phyloP scores from a whole-genome alignment of 305 asterid genomes.

The Solanum aculeatissimum region DNA sequence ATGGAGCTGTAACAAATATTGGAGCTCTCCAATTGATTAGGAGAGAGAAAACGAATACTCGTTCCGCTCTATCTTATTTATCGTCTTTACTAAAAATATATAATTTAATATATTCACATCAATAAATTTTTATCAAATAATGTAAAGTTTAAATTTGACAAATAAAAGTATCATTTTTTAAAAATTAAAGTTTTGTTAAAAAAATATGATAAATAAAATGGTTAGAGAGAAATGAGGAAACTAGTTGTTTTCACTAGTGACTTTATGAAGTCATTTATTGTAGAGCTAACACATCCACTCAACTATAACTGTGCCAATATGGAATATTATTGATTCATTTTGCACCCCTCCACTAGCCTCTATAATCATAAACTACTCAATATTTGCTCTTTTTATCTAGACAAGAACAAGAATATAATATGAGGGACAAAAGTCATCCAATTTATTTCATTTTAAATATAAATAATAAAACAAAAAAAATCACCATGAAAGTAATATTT shows the following conservation, averaged over 20 bases:
- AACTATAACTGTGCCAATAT: not conserved
- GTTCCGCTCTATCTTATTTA: not conserved
- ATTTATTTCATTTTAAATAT: not conserved
- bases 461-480: not conserved
- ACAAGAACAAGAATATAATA: not conserved
- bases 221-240: constrained; percentile 1
- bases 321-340: constrained; percentile 3
- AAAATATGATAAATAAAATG: not conserved
- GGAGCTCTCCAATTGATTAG: not conserved
- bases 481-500: not conserved
- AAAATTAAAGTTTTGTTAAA: too few relatives aligned
- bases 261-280: constrained; percentile 27
- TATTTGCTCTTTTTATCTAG: not conserved
- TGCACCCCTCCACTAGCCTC: constrained; percentile 26
- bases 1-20: constrained; percentile 9
- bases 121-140: too few relatives aligned
- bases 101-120: not conserved
- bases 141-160: too few relatives aligned
- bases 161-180: too few relatives aligned
- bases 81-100: not conserved
- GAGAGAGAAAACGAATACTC: constrained; percentile 4
- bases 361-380: constrained; percentile 3
- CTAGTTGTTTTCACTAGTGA: constrained; percentile 24
- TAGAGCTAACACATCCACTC: constrained; percentile 12
- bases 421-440: not conserved